Base-by-base conservation (phyloP, 257 asterid genomes). In the Hygrophila difformis region DNA sequence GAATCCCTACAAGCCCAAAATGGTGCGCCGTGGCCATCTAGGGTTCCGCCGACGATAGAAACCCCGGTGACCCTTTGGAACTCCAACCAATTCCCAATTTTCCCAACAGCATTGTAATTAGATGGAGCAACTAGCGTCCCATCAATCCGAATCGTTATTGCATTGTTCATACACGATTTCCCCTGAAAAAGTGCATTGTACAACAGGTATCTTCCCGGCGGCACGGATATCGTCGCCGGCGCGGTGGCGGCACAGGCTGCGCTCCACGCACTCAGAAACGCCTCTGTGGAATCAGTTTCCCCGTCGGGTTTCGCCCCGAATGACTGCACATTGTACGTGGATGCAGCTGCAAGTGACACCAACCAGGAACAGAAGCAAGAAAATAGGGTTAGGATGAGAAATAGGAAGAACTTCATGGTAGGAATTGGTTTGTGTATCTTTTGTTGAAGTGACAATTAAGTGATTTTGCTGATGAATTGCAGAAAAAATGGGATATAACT, bases 81-180 rank as follows among this genome's bases (percentile, higher is more conserved):
- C 54, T 49, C 57, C 40, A 78, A 18, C 88, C 84, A 78, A 21
- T 29, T 57, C 16, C 60, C 78, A 5, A 38, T 28, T 3, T 48
- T 47, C 3, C 76, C 80, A 19, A 67, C 13, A 0, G 24, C 70
- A 21, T 68, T 60, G 61, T 76, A 76, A 56, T 79, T 64, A 0
- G 80, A 56, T 0, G 91, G 86, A 36, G 82, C 91, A 3, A 79
- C 56, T 2, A 79, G 63, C 24, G 75, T 65, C 33, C 85, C 89
- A 20, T 69, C 85, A 1, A 78, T 57, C 0, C 56, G 71, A 9
- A 78, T 41, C 0, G 74, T 68, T 5, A 69, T 63, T 6, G 64
- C 70, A 5, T 7, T 56, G 10, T 56, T 74, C 16, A 60, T 74
- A 67, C 88, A 78, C 12, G 2, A 17, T 0, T 37, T 26, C 9